Base-by-base conservation (phyloP, 345 rosid species). In the Eucalyptus viminalis region DNA sequence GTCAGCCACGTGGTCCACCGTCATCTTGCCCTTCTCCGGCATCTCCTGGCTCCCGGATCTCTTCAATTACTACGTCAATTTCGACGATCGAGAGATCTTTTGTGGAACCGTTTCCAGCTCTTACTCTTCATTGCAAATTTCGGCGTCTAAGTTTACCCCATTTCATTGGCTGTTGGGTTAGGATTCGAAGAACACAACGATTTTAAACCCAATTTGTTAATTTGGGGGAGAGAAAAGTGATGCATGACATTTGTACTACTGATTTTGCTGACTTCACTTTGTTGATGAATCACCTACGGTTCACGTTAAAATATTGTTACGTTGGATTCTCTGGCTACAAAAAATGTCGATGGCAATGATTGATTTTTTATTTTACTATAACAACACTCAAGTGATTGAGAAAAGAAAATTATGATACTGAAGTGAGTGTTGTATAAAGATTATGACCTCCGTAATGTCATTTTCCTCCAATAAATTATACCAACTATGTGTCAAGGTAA, bases 1-100 rank as follows among this genome's bases (percentile, higher is more conserved):
- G 65, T 96, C 99, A 25, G 96, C 99, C 67, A 98, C 98, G 67
- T 92, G 99, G 93, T 97, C 99, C 91, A 98, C 99, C 90, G 95
- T 97, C 94, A 95, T 97, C 67, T 96, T 98, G 51, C 98, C 99
- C 87, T 97, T 92, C 91, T 94, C 98, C 3, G 99, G 99, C 89
- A 95, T 98, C 91, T 95, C 98, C n/a, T 98, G 97, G 98, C 96
- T 98, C 95, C 94, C 96, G 85, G 97, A 97, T 91, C 99, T 97
- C 92, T 97, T 97, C 95, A 97, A 97, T 92, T 96, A 95, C 94
- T 96, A 95, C 87, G 97, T 97, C 89, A 93, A 92, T 92, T 94
- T 99, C 85, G 97, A 96, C 47, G 99, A 97, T 80, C 97, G 93
- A 80, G 98, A 96, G 89, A 95, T 94, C 50, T 95, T 94, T 94